Percentiles rank a stretch among this genome's conserved stretches.
phyloP scores from a whole-genome alignment of 352 stramenopile genomes.

The Pythium volutum region DNA sequence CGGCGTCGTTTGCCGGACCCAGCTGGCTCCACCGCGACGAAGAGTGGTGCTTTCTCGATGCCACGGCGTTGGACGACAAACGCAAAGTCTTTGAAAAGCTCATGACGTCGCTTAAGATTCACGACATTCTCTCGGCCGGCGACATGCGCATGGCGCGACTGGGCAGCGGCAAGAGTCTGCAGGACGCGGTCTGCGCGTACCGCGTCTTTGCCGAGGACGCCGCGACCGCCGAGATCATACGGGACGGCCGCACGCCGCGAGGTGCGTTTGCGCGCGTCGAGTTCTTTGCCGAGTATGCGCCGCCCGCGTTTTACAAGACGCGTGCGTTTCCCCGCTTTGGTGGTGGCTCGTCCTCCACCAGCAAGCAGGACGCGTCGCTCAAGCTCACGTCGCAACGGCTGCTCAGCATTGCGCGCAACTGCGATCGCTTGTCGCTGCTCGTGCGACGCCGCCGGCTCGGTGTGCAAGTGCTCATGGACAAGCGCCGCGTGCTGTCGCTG shows the following conservation, averaged over 20 bases:
- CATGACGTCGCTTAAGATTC: conserved; percentile 4
- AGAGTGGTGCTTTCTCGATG: conserved; percentile 24
- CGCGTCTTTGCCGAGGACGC: not conserved
- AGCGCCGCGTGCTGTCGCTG: conserved; percentile 30
- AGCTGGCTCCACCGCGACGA: conserved; percentile 10
- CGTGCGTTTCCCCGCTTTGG: not conserved
- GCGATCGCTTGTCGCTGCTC: conserved; percentile 33
- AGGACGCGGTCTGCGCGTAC: conserved; percentile 12
- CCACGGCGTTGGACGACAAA: not conserved
- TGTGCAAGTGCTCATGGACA: conserved; percentile 44
- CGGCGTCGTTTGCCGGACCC: conserved; percentile 7
- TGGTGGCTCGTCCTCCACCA: not conserved
- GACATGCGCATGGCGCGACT: not conserved
- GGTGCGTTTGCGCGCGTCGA: conserved; percentile 4
- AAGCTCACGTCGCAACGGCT: conserved; percentile 7
- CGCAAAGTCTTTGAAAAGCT: conserved; percentile 14
- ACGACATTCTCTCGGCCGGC: conserved; percentile 1
- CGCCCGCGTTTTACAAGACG: not conserved
- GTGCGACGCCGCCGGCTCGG: conserved; percentile 58
- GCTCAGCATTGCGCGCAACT: conserved; percentile 6
- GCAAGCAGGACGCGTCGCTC: not conserved
- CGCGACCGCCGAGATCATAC: not conserved
- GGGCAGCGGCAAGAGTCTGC: not conserved
- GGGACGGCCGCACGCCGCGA: not conserved
- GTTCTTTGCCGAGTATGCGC: conserved; percentile 17